These are phyloP conservation scores for Sugiyamaella novakii DNA, from an alignment of 1,139 yeast species.

Conservation along the genomic window DNA sequence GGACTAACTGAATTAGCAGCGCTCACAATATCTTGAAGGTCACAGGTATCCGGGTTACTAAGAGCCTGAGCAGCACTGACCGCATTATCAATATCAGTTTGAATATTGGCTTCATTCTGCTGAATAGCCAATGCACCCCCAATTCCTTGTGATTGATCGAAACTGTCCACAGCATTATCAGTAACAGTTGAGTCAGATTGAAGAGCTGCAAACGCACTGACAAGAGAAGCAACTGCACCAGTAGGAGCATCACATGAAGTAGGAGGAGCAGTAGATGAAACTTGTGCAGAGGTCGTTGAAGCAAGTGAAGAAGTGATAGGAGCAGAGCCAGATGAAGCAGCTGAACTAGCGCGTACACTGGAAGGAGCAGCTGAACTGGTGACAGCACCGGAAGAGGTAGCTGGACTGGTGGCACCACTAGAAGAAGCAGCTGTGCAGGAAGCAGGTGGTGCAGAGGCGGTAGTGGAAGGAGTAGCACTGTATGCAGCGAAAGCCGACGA, in stretches of 20 bases:
- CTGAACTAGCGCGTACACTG: slow-evolving; percentile 3
- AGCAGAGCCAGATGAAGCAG: slow-evolving; percentile 2
- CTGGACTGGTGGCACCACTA: slow-evolving; percentile 4
- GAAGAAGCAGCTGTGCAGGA: slow-evolving; percentile 12
- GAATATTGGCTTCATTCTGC: slow-evolving; percentile 15
- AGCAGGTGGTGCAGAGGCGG: slow-evolving; percentile 22
- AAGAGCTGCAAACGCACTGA: slow-evolving; percentile 16
- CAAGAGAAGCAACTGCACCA: slow-evolving; percentile 12
- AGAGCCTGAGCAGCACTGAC: slow-evolving; percentile 2
- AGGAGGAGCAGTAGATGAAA: slow-evolving; percentile 12
- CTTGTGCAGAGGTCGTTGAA: slow-evolving; percentile 7
- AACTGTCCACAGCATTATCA: slow-evolving; percentile 9
- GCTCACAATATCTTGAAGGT: slow-evolving; percentile 14
- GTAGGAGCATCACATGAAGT: slow-evolving; percentile 15
- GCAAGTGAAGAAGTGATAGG: slow-evolving; percentile 9
- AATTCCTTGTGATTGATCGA: slow-evolving; percentile 22
- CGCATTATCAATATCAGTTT: slow-evolving; percentile 15
- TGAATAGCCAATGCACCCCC: slow-evolving; percentile 28
- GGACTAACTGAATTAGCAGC: slow-evolving; percentile 17
- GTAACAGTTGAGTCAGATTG: slow-evolving; percentile 14
- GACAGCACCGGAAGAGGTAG: slow-evolving; percentile 1
- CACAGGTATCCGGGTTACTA: slow-evolving; percentile 12
- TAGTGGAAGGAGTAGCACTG: slow-evolving; percentile 18
- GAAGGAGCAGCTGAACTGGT: slow-evolving; percentile 8
- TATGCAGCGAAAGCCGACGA: slow-evolving; percentile 17